Evolutionary conservation across 306 rosid species (phyloP), one percentile per base, ranked within the genome.

Genomic region (Lupinus albus): DNA sequence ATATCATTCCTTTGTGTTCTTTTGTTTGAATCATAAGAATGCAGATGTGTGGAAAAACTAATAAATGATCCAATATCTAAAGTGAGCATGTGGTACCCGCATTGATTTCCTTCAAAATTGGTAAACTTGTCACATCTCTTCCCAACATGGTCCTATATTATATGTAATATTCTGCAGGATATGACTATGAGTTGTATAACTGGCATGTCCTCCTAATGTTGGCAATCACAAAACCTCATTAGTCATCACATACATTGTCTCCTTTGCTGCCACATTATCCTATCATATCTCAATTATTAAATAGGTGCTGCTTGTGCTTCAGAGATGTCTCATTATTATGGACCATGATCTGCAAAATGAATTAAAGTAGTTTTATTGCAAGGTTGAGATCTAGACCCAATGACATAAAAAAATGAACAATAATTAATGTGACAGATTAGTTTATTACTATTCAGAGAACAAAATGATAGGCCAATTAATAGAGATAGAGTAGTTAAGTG

Each of bases 191-290:
- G 68, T 46, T 66, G 82, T 9, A 45, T 33, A 4, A 4, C 58
- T 81, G 69, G 72, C 67, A 72, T 63, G 79, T 79, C 67, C 11
- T 64, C 15, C 13, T 1, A 47, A 48, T 56, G 67, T 20, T 61
- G 65, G 51, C 42, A 70, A 74, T 30, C 74, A 72, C 20, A 57
- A 68, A 74, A 73, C 41, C 14, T 44, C 20, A 76, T 25, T 41
- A 72, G 79, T 61, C 82, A 72, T 75, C 79, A 68, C 53, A 59
- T 5, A 68, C 20, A 36, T 54, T 76, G 85, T 76, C 68, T 77
- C 81, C 73, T 55, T 3, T 54, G 55, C 25, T 62, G 85, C 85
- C 84, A 77, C 87, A 72, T 69, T 64, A 48, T 51, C 73, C 63
- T 70, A 54, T 60, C 55, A 39, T 51, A 11, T 71, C 65, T 35